A percentile compares a stretch with the other conserved stretches of the same genome.
Evolutionary conservation across 192 early-diverging fungal species (phyloP).

Genomic region (Coemansia furcata): DNA sequence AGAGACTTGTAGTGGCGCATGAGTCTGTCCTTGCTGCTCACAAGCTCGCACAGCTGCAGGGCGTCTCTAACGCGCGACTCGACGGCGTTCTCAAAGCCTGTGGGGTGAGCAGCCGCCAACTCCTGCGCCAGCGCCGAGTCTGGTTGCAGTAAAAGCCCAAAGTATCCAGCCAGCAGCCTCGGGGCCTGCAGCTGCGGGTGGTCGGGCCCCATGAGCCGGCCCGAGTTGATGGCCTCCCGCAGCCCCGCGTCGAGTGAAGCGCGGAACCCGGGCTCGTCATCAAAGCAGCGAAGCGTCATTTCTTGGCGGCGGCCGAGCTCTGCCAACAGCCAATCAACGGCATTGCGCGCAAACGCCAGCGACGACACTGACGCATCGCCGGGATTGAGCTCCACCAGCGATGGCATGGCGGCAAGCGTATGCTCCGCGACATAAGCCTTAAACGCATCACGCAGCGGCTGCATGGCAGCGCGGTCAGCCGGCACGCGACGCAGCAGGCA

Average conservation of each 20-base stretch:
- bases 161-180: not conserved
- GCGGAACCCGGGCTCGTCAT: not conserved
- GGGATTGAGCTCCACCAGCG: constrained; percentile 56
- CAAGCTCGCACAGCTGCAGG: not conserved
- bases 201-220: not conserved
- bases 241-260: not conserved
- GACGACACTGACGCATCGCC: not conserved
- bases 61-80: not conserved
- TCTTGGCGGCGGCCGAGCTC: not conserved
- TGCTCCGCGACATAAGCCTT: constrained; percentile 73
- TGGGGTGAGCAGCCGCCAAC: not conserved
- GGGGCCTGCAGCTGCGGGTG: not conserved
- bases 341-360: not conserved
- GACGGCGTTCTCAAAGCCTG: not conserved
- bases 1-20: not conserved
- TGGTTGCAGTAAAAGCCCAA: not conserved
- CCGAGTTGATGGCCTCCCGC: not conserved
- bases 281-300: not conserved
- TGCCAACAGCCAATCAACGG: not conserved
- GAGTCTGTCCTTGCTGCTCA: not conserved
- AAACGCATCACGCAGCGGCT: constrained; percentile 72
- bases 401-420: constrained; percentile 69
- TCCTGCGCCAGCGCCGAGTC: not conserved
- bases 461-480: constrained; percentile 61
- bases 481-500: constrained; percentile 67